phyloP scores from a whole-genome alignment of 805 yeast species.

The Lipomyces yamanashiensis region DNA sequence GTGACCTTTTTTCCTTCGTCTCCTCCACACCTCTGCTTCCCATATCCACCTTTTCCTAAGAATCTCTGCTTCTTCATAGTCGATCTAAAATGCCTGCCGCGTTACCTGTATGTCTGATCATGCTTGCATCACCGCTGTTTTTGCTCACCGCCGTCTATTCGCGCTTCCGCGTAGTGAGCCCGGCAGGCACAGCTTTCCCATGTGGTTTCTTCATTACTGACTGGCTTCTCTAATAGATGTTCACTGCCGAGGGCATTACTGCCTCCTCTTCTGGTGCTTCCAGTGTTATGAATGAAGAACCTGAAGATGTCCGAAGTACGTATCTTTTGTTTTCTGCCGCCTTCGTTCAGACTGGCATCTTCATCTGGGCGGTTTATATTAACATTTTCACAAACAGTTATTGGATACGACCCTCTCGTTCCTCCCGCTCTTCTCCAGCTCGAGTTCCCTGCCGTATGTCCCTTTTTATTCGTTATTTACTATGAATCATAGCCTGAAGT shows the following conservation, averaged over 20 bases:
- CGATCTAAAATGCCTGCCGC: constrained; percentile 15
- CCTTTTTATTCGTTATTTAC: background rate
- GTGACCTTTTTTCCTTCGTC: background rate
- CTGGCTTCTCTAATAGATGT: constrained; percentile 22
- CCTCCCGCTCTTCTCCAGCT: constrained; percentile 90
- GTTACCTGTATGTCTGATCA: constrained; percentile 4
- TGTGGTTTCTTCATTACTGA: background rate
- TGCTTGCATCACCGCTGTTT: background rate
- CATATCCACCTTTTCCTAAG: background rate
- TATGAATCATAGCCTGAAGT: background rate
- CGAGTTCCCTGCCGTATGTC: constrained; percentile 61
- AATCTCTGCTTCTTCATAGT: background rate
- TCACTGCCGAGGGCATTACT: constrained; percentile 25
- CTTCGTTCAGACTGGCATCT: too few relatives aligned
- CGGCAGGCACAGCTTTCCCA: background rate
- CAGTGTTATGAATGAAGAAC: constrained; percentile 36
- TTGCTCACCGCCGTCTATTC: background rate
- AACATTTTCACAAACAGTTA: constrained; percentile 11
- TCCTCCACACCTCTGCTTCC: background rate
- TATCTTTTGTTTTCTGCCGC: background rate
- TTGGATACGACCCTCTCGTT: constrained; percentile 89
- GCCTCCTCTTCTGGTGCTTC: constrained; percentile 25
- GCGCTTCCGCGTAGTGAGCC: background rate
- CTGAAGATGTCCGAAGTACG: constrained; percentile 40
- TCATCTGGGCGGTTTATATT: background rate